A percentile compares a stretch with the other conserved stretches of the same genome.
phyloP scores from a whole-genome alignment of 257 asterid species.

The Solanum sejunctum region DNA sequence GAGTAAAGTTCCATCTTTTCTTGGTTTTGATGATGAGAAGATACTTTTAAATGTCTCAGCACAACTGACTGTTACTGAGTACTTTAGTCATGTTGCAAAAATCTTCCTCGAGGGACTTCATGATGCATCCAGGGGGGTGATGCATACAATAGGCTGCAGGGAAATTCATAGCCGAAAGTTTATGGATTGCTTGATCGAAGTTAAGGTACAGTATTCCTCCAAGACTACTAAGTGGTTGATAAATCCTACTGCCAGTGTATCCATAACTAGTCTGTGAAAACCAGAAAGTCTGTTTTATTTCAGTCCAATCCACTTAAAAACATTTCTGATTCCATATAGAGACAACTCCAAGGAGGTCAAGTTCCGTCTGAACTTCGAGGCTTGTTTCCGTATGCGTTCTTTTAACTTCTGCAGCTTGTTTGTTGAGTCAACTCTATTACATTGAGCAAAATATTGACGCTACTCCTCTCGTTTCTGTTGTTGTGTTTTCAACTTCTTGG shows the following conservation, averaged over 20 bases:
- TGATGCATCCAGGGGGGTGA: slow-evolving; percentile 2
- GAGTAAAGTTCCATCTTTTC: not conserved
- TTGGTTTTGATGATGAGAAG: not conserved
- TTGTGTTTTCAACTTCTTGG: not conserved
- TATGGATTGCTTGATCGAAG: slow-evolving; percentile 10
- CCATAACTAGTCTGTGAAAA: slow-evolving; percentile 1
- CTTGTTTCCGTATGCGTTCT: not conserved
- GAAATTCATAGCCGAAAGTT: not conserved
- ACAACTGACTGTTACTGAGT: not conserved
- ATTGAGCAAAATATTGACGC: not conserved
- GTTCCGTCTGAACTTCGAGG: not conserved
- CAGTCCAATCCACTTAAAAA: not conserved
- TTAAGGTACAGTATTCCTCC: not conserved
- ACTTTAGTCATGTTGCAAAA: not conserved
- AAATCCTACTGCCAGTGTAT: slow-evolving; percentile 1
- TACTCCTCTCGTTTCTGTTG: not conserved
- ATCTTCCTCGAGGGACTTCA: slow-evolving; percentile 5
- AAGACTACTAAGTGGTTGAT: slow-evolving; percentile 3
- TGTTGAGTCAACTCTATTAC: not conserved
- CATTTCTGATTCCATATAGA: not conserved
- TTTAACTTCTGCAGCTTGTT: not conserved
- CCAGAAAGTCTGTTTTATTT: slow-evolving; percentile 2
- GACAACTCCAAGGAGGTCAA: not conserved
- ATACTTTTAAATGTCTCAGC: slow-evolving; percentile 2
- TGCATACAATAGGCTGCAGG: slow-evolving; percentile 14